Base-by-base conservation (phyloP, 345 rosid genomes). In the Stellera chamaejasme region DNA sequence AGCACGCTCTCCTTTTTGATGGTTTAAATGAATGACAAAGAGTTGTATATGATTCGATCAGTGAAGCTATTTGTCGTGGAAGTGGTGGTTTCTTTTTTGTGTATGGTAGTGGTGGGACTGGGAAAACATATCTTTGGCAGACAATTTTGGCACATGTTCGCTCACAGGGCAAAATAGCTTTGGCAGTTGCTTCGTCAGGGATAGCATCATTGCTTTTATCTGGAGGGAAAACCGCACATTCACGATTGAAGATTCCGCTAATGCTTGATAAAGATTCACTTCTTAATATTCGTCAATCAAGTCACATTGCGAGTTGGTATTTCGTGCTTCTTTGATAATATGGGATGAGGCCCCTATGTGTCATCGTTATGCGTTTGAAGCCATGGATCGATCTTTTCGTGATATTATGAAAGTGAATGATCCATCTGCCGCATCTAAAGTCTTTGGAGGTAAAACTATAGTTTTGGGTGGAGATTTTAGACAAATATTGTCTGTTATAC, bases 261-360 rank as follows among this genome's bases (percentile, higher is more conserved):
- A 43, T 25, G 3, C 9, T 25, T 8, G 16, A 46, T 4, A 14
- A 27, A 10, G 2, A 27, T 4, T 16, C 16, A 16, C 7, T 4
- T 23, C 48, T 41, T n/a, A 11, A 32, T n/a, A 45, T 59, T 10
- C 23, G 1, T 3, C n/a, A 2, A 3, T 5, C 16, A 45, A 59
- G 10, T 10, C 26, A 10, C 3, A 1, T 45, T 0, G 52, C 62
- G 6, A 58, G 27, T 13, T 58, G 27, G 2, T 45, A 11, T 13
- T 23, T 10, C 10, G 43, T 25, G 13, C 42, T 2, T 11, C 13
- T 5, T n/a, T 59, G 53, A 45, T 58, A 45, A 28, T 59, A 10
- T 59, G 62, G 62, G 62, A 59, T 59, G 44, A 59, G 43, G 54
- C 62, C 0, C 54, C 39, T 2, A 59, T 59, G 62, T 16, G 11